Evolutionary conservation across 192 early-diverging fungal species (phyloP).

Genomic region (Linnemannia schmuckeri): DNA sequence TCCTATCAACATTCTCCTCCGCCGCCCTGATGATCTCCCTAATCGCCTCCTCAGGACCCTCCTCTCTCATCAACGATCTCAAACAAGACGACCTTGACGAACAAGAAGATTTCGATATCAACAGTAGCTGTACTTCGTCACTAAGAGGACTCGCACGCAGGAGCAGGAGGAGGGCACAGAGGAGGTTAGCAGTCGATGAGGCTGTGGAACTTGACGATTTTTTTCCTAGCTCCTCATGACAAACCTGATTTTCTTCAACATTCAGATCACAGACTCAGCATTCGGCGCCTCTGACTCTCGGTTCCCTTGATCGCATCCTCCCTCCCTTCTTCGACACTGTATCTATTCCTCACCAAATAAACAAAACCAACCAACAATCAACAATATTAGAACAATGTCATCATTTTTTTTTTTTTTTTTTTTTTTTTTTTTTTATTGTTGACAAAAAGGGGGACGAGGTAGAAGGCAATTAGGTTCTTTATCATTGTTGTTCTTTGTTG

Average conservation of each 20-base stretch:
- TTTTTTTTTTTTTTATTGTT: no score
- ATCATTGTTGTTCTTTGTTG: background rate
- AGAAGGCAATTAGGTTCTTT: background rate
- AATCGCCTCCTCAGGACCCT: background rate
- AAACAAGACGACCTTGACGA: background rate
- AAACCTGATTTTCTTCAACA: background rate
- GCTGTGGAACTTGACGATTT: background rate
- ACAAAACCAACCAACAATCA: background rate
- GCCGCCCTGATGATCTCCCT: slow-evolving; percentile 1
- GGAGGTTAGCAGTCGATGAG: background rate
- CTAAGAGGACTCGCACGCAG: background rate
- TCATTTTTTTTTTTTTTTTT: no score
- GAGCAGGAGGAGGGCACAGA: background rate
- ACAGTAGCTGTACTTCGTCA: background rate
- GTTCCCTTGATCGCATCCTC: background rate
- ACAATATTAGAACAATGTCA: no score
- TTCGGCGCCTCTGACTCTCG: background rate
- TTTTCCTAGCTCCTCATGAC: background rate
- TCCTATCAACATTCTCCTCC: slow-evolving; percentile 3
- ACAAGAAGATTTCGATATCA: background rate
- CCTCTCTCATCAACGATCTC: background rate
- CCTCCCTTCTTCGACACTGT: background rate
- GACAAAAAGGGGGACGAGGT: background rate
- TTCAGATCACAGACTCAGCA: background rate
- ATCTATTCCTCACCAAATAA: background rate